A percentile compares a stretch with the other conserved stretches of the same genome.
These are phyloP conservation scores for Penicillium brasilianum DNA, from an alignment of 2,329 filamentous ascomycete genomes.

Conservation along the genomic window DNA sequence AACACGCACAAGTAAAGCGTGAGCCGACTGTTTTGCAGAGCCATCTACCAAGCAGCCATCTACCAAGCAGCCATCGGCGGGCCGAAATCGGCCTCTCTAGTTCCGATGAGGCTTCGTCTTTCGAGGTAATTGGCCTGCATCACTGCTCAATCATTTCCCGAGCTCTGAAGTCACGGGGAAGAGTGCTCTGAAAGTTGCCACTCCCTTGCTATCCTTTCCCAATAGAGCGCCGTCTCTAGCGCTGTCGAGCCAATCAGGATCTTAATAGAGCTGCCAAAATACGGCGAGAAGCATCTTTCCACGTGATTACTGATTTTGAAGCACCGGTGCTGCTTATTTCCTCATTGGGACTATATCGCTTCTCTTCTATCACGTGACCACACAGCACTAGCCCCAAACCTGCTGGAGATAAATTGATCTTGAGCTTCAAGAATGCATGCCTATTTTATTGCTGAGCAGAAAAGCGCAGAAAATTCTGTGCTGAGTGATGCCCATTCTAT, in stretches of 20 bases:
- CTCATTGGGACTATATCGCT: neutral
- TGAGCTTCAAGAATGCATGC: neutral
- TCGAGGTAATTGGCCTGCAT: too few relatives aligned
- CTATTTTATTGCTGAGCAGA: neutral
- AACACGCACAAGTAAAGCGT: too few relatives aligned
- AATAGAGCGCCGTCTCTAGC: neutral
- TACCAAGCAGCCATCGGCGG: too few relatives aligned
- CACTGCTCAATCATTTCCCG: neutral
- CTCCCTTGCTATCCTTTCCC: neutral
- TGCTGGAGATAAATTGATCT: neutral
- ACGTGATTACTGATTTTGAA: neutral
- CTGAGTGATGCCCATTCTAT: neutral
- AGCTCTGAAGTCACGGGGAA: neutral
- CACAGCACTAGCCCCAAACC: neutral
- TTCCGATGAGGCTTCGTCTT: too few relatives aligned
- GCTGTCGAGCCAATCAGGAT: neutral
- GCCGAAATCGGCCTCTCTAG: too few relatives aligned
- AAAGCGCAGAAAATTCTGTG: neutral
- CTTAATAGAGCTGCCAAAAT: neutral
- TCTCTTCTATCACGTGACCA: neutral
- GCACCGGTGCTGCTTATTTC: neutral
- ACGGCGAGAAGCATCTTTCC: neutral
- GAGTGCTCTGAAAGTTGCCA: neutral
- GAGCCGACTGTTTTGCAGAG: too few relatives aligned
- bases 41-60: too few relatives aligned